Base-by-base conservation (phyloP, 2,329 filamentous ascomycete species). In the Zymoseptoria brevis region DNA sequence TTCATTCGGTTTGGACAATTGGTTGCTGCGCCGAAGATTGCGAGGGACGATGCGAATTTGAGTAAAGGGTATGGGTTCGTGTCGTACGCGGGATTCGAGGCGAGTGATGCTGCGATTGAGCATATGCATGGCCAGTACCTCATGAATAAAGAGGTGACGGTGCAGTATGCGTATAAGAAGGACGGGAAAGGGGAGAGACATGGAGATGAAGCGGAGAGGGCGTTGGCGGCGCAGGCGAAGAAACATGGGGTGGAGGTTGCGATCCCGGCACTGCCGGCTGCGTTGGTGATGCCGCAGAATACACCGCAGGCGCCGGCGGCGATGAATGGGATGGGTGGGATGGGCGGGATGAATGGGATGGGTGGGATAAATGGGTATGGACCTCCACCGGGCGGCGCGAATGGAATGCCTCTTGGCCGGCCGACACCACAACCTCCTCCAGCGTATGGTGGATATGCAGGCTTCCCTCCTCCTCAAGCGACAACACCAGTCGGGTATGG, bases 141-240 rank as follows among this genome's bases (percentile, higher is more conserved):
- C 61, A 92, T 96, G 81, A 96, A 94, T 80, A 96, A 96, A 78
- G 89, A 96, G 75, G 88, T 97, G 68, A 89, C 88, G 2, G 94
- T 99, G 51, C 93, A 97, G 75, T 99, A 97, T 75, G 94, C 94
- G 48, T 97, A 96, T 83, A 99, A 99, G 81, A 97, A 97, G 77
- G 94, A 99, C 71, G 94, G 94, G 67, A 96, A 96, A 77, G 93
- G 93, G 68, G 93, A 97, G 77, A 82, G 94, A 60, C 94, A 99
- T 72, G 94, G 94, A 68, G 94, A 99, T 73, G 84, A 91, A 68
- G 94, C 94, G 29, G 94, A 99, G 77, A 83, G 94, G 70, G 88
- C 90, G 79, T 83, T 99, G 53, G 94, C 94, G 29, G 87, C 88
- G 26, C 89, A 96, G 76, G 94, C 92, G 59, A 93, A 93, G 77